phyloP scores from a whole-genome alignment of 208 protist species.

The Wallacemonas sp. region DNA sequence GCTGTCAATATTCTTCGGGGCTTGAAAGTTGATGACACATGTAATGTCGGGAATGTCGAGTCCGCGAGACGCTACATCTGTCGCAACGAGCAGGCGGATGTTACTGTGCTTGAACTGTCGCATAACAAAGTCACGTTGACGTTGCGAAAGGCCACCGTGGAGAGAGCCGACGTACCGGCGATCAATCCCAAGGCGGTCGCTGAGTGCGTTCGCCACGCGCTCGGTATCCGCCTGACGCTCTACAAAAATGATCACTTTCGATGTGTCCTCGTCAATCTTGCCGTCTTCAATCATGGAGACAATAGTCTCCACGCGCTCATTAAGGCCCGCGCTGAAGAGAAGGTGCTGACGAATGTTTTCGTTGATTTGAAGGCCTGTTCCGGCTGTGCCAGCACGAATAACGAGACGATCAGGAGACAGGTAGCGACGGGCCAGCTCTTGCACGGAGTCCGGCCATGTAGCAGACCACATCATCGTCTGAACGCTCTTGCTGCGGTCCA shows the following conservation, averaged over 20 bases:
- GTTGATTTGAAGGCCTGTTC: constrained; percentile 82
- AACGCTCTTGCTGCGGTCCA: constrained; percentile 36
- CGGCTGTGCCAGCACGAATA: constrained; percentile 85
- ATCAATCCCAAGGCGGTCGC: constrained; percentile 66
- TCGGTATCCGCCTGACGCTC: constrained; percentile 90
- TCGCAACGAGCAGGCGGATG: constrained; percentile 91
- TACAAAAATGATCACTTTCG: constrained; percentile 92
- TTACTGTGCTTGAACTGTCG: constrained; percentile 84
- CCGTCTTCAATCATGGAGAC: constrained; percentile 71
- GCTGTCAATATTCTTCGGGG: constrained; percentile 90
- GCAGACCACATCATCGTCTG: constrained; percentile 99
- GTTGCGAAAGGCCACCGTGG: constrained; percentile 95
- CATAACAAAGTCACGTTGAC: constrained; percentile 89
- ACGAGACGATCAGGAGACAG: constrained; percentile 76
- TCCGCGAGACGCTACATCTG: constrained; percentile 93
- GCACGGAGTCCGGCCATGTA: constrained; percentile 88
- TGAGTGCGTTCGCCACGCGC: constrained; percentile 55
- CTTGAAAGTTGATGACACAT: constrained; percentile 93
- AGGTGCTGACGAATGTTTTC: constrained; percentile 81
- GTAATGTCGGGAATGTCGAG: constrained; percentile 95
- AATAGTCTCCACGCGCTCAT: constrained; percentile 70
- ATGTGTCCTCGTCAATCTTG: constrained; percentile 82
- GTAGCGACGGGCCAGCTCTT: constrained; percentile 84
- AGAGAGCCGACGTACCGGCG: constrained; percentile 82
- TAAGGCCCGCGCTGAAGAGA: constrained; percentile 55